Evolutionary conservation across 768 basidiomycete species (phyloP).

Genomic region (Tephrocybe sp.): DNA sequence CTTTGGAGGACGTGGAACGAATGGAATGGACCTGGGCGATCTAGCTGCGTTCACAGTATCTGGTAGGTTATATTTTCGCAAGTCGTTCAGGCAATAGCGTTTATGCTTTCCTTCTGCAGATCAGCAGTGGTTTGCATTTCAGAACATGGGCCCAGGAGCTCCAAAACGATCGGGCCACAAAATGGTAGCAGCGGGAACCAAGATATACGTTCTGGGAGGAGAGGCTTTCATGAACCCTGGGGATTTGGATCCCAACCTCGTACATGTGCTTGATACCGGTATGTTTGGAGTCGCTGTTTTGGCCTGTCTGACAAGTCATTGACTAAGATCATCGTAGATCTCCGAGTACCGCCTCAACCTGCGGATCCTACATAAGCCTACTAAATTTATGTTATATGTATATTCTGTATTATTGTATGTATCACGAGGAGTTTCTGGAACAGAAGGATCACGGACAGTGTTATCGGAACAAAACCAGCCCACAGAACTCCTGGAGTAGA

Average conservation of each 20-base stretch:
- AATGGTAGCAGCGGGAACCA: not conserved
- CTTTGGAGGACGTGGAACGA: conserved; percentile 94
- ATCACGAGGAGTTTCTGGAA: too few species aligned
- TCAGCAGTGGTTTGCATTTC: conserved; percentile 31
- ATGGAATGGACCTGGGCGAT: conserved; percentile 93
- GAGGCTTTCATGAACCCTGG: not conserved
- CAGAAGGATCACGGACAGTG: too few species aligned
- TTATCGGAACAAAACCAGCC: too few species aligned
- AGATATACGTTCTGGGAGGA: not conserved
- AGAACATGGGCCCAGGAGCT: not conserved
- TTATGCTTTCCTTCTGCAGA: not conserved
- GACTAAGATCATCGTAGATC: too few species aligned
- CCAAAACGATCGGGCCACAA: not conserved
- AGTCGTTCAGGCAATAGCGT: not conserved
- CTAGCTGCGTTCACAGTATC: conserved; percentile 95
- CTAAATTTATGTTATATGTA: too few species aligned
- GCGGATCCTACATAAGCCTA: too few species aligned
- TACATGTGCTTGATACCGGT: not conserved
- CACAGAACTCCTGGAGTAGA: too few species aligned
- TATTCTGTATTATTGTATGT: too few species aligned
- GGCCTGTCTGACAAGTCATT: too few species aligned
- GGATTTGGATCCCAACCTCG: not conserved
- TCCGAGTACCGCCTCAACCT: too few species aligned
- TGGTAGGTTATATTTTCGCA: conserved; percentile 54
- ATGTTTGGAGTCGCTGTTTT: not conserved